Conservation (phyloP, 2,329 filamentous ascomycete species). For the Stagonosporopsis vannaccii region DNA sequence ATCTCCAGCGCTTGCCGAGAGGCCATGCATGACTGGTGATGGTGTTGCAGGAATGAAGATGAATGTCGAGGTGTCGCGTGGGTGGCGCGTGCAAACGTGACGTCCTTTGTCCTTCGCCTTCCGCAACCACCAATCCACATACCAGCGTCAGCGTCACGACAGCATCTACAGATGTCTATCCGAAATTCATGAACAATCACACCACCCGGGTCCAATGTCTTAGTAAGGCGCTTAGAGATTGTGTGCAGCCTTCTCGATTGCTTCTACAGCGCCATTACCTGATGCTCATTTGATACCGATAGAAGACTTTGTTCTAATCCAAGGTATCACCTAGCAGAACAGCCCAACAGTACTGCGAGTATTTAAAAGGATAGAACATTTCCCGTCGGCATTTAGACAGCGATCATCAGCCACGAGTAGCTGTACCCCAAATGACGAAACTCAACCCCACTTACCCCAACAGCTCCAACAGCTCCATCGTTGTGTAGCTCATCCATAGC, state of each 20-base stretch:
- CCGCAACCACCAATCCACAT: neutral
- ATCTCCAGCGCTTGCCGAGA: slow-evolving; percentile 1
- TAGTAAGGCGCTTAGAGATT: neutral
- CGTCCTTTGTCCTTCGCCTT: neutral
- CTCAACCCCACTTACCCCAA: slow-evolving; percentile 15
- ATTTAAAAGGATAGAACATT: neutral
- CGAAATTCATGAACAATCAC: neutral
- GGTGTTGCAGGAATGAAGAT: neutral
- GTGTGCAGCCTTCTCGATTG: neutral
- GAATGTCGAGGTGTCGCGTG: slow-evolving; percentile 2
- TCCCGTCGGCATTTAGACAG: slow-evolving; percentile 9
- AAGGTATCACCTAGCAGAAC: neutral
- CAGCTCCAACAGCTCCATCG: slow-evolving; percentile 10
- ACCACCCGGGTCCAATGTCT: neutral
- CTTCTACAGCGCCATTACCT: neutral
- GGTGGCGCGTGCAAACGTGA: slow-evolving; percentile 13
- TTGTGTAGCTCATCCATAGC: neutral
- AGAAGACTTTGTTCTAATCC: neutral
- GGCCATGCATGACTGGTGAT: neutral
- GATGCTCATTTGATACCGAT: neutral
- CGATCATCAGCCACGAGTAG: slow-evolving; percentile 1
- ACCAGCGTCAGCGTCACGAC: neutral
- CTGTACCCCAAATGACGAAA: slow-evolving; percentile 8
- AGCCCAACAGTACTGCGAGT: neutral
- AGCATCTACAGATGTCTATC: neutral